Conservation (phyloP, 1,139 yeast species). For the Maudiozyma humilis region DNA sequence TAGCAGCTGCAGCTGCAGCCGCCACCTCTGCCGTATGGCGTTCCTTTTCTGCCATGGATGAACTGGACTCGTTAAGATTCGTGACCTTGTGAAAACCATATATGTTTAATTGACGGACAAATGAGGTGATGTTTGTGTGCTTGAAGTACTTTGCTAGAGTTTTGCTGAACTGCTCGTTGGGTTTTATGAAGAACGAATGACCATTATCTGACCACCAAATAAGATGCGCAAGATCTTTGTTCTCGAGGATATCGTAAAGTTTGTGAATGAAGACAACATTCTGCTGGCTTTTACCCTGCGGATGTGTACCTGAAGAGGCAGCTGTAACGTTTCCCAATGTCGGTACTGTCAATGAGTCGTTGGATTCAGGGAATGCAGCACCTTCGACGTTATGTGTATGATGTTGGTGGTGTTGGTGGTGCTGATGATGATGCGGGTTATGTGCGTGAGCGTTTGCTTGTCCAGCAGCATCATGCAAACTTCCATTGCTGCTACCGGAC, state of each 20-base stretch:
- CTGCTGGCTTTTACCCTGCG: slow-evolving; percentile 3
- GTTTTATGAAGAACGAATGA: slow-evolving; percentile 38
- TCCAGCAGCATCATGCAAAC: not conserved
- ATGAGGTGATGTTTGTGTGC: slow-evolving; percentile 73
- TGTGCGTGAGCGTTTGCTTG: too few relatives aligned
- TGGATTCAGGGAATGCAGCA: not conserved
- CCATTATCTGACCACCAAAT: slow-evolving; percentile 45
- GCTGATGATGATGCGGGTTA: not conserved
- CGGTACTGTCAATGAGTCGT: too few relatives aligned
- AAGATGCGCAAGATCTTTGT: slow-evolving; percentile 41
- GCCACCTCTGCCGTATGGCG: not conserved
- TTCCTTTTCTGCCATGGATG: not conserved
- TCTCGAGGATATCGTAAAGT: slow-evolving; percentile 56
- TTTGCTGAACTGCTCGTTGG: slow-evolving; percentile 52
- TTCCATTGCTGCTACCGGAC: not conserved
- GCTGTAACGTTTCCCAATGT: too few relatives aligned
- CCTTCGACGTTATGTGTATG: not conserved
- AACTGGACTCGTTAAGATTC: slow-evolving; percentile 22
- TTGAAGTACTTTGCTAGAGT: slow-evolving; percentile 59
- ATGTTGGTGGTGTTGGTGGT: not conserved
- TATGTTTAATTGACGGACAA: slow-evolving; percentile 71
- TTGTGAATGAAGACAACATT: slow-evolving; percentile 57
- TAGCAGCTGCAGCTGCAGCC: not conserved
- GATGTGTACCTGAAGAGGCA: too few relatives aligned
- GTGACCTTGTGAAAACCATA: slow-evolving; percentile 62